Evolutionary conservation across 805 yeast species (phyloP), one percentile per base, ranked within the genome.

Genomic region (Candida saitoana): DNA sequence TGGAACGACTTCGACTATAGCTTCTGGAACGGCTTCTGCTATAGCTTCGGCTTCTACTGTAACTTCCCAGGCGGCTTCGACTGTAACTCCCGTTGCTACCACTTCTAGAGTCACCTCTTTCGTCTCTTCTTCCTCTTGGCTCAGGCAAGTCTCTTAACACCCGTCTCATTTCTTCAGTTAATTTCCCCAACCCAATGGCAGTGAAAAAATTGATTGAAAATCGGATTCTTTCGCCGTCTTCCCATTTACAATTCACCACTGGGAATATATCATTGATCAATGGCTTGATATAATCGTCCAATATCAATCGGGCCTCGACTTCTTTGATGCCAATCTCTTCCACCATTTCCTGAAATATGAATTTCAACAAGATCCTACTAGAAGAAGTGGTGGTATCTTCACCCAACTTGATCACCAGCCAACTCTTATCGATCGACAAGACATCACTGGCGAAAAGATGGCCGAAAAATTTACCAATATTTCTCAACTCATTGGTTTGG

Each of bases 161-260:
- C 3, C 67, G 73, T 63, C 98, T 76, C 95, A 90, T 84, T 1
- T 67, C 76, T 30, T 87, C 96, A 0, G 98, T 90, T 43, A 91
- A 58, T 2, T 75, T 73, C 35, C 97, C 97, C 38, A 91, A 59
- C 0, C 95, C 95, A 47, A 91, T 88, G 1, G 97, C 96, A 0
- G 97, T 91, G 61, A 91, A 91, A 58, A 74, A 91, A 56, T 91
- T 91, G 56, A 89, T 88, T 2, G 95, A 75, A 57, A 90, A 91
- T 45, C 91, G 69, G 11, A 83, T 64, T 49, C 76, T 65, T 7
- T 79, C 82, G 4, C 71, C 68, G 41, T 71, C 71, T 1, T 61
- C 33, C 49, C 50, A 45, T 5, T 49, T 35, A 20, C 58, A 61
- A 12, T 61, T 62, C 16, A 56, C 50, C 18, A 49, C 55, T 0